Base-by-base conservation (phyloP, 2,329 filamentous ascomycete genomes). In the Calonectria hongkongensis region DNA sequence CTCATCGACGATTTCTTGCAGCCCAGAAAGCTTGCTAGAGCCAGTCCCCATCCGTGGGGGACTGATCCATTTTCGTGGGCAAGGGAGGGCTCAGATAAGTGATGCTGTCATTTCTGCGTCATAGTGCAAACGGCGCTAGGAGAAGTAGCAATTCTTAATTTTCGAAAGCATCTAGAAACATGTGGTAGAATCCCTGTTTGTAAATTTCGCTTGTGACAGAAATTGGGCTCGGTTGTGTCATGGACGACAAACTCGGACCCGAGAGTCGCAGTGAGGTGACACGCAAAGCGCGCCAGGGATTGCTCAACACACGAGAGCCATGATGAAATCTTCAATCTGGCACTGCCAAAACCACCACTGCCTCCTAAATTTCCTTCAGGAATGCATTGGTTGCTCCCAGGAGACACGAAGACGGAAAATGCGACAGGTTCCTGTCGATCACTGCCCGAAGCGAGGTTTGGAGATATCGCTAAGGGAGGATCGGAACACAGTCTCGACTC, bases 361-460 rank as follows among this genome's bases (percentile, higher is more conserved):
- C 15, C 2, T 41, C 36, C n/a, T n/a, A 13, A 21, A 36, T 27
- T 25, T 18, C 16, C 39, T 27, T 18, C 18, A 25, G 54, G 54
- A 60, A 60, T 60, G 54, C 13, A 60, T 9, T 39, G 33, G 33
- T 60, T 28, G 54, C 12, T 27, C 21, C 21, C 3, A 13, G 21
- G 54, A 27, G 15, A 58, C 50, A 18, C 36, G 54, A 60, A 60
- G 33, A 27, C 54, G 54, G 54, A 60, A 18, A 21, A 36, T 18
- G 33, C 8, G 21, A 18, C 36, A 27, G n/a, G 54, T 60, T 2
- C 54, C 54, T 60, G 54, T 39, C 21, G 54, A 60, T 60, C 54
- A 27, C 21, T 60, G 8, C 54, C 33, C 0, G 33, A 60, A 60
- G 54, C 54, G 36, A 60, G n/a, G n/a, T 21, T 4, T 12, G 5